Base-by-base conservation (phyloP, 2,329 filamentous ascomycete species). In the Bipolaris oryzae region DNA sequence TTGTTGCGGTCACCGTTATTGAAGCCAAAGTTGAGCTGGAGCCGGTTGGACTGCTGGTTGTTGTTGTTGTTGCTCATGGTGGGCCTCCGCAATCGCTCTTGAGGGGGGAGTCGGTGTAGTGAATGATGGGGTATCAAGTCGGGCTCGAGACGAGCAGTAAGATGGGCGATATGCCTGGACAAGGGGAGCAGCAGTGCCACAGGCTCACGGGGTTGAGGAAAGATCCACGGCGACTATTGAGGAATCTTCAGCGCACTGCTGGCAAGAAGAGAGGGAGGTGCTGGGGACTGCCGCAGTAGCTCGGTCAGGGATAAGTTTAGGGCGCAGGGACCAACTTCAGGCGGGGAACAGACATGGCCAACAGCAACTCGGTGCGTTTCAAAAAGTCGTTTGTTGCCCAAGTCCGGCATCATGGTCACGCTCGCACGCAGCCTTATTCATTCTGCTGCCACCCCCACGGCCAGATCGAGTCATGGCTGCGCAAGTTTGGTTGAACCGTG, bases 1-100 rank as follows among this genome's bases (percentile, higher is more conserved):
- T 77, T 72, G 54, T 73, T 74, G 62, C 75, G 72, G 46, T 72
- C 72, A 55, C 61, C 67, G 52, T 65, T 67, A 48, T 71, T 68
- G 70, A 80, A 80, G 74, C 78, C 79, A 72, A 82, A 82, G 75
- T 82, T 82, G 62, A 83, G 78, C 62, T 83, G 80, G 60, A 82
- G 77, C 57, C 80, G 79, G 63, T 82, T 81, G 44, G 66, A 64
- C 61, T 71, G 72, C 68, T 76, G 73, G 50, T 75, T 67, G 62
- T 73, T 74, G 64, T 71, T 75, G 67, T 76, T 67, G 62, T 73
- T 74, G 66, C 70, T 75, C 73, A 75, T 76, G 21, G 54, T 64
- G 71, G 50, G 39, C 23, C 52, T 55, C 55, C 55, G 62, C 58
- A 65, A 62, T 60, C 47, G 34, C 42, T 45, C 42, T 35, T 25